phyloP scores from a whole-genome alignment of 2,329 filamentous ascomycete genomes.

The Aspergillus novoparasiticus region DNA sequence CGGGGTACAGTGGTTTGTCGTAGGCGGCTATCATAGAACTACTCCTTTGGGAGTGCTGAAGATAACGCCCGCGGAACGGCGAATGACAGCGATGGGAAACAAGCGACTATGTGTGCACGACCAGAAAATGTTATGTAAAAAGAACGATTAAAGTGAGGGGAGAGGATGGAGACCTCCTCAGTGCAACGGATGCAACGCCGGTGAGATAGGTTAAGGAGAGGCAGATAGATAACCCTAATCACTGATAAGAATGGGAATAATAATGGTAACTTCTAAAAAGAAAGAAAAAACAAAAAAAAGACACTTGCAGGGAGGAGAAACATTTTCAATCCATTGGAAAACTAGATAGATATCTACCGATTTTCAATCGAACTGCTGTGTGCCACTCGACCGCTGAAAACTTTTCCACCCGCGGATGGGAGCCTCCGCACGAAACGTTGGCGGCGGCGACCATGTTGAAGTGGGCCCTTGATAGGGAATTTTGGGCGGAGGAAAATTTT shows the following conservation, averaged over 20 bases:
- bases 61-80: conserved; percentile 13
- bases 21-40: not conserved
- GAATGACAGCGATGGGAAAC: conserved; percentile 14
- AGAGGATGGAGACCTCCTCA: conserved; percentile 2
- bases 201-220: not conserved
- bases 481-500: conserved; percentile 6
- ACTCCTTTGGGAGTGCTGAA: not conserved
- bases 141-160: conserved; percentile 14
- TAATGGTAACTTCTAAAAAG: not conserved
- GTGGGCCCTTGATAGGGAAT: conserved; percentile 15
- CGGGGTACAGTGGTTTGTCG: not conserved
- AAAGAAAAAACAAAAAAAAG: not conserved
- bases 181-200: conserved; percentile 20
- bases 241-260: not conserved
- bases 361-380: not conserved
- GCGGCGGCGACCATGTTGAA: conserved; percentile 8
- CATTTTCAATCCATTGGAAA: not conserved
- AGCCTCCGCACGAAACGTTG: conserved; percentile 1
- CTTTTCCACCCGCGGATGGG: not conserved
- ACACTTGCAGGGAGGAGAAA: not conserved
- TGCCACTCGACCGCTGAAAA: not conserved
- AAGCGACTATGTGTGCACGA: conserved; percentile 13
- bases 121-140: conserved; percentile 30
- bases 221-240: conserved; percentile 1
- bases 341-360: not conserved